Evolutionary conservation across 2,329 filamentous ascomycete genomes (phyloP), one percentile per base, ranked within the genome.

Genomic region (Colletotrichum sp.): DNA sequence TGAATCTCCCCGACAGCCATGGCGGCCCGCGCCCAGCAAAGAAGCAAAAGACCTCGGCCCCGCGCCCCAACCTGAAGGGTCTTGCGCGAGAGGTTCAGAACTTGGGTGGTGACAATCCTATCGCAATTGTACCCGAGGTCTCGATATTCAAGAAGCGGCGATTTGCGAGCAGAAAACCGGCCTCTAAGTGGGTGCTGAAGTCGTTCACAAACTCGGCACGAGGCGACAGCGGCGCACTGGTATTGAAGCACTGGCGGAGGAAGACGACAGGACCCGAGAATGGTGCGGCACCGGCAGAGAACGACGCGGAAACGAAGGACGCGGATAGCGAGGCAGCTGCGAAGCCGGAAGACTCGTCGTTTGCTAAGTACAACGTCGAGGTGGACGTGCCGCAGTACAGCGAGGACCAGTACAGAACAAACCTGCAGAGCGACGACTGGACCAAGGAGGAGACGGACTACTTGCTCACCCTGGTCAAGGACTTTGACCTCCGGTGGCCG

Each of bases 381-480:
- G 91, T 96, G 16, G 90, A 94, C 6, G 89, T 96, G 44, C 95
- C 96, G 1, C 90, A 93, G 76, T 99, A 99, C 85, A 95, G 92
- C 77, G 94, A 98, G 78, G 95, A 96, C 78, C 94, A 98, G 83
- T 99, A 99, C 85, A 91, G 93, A 76, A 89, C 92, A 73, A 92
- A 94, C 77, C 86, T 99, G 67, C 90, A 92, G 80, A 94, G 89
- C 81, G 88, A 92, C 16, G 93, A 96, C 80, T 99, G 97, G 97
- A 93, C 94, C 16, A 95, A 94, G 81, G 94, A 97, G 80, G 97
- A 99, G 86, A 99, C 97, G 10, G 96, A 98, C 82, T 98, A 98
- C 82, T 86, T 99, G 78, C 90, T 99, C 82, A 88, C 91, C 5
- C 83, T 96, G 44, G 95, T 92, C 16, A 90, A 90, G 73, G 94